Percentiles rank a stretch among this genome's conserved stretches.
Conservation (phyloP, 2,329 filamentous ascomycete genomes). For the Botrytis tulipae region DNA sequence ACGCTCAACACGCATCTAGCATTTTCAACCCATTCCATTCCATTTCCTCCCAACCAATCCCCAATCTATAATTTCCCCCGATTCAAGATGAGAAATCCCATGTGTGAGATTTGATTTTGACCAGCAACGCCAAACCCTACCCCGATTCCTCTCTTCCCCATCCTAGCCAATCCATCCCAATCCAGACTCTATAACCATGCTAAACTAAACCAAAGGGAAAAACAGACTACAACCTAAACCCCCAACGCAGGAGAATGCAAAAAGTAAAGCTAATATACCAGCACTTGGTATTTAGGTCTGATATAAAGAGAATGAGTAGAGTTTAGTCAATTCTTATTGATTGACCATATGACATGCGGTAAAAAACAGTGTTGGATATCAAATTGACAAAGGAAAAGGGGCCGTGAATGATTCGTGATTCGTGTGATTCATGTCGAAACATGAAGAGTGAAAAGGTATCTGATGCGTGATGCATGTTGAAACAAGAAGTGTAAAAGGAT, state of each 20-base stretch:
- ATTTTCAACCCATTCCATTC: neutral
- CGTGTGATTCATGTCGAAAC: neutral
- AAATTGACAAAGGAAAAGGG: slow-evolving; percentile 7
- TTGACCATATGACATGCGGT: neutral
- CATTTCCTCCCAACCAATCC: neutral
- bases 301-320: neutral
- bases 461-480: neutral
- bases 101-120: neutral
- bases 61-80: neutral
- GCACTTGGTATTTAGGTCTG: slow-evolving; percentile 10
- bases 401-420: slow-evolving; percentile 8
- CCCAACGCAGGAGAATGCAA: neutral
- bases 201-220: neutral
- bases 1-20: neutral
- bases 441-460: neutral
- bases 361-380: neutral
- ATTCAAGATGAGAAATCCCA: neutral
- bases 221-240: neutral
- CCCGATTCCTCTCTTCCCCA: neutral
- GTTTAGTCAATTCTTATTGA: slow-evolving; percentile 2
- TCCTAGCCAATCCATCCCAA: neutral
- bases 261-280: slow-evolving; percentile 10
- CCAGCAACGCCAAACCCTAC: neutral
- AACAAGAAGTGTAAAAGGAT: neutral
- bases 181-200: neutral